Percentiles rank a stretch among this genome's conserved stretches.
These are phyloP conservation scores for Russula sp. DNA, from an alignment of 768 basidiomycete genomes.

Conservation along the genomic window DNA sequence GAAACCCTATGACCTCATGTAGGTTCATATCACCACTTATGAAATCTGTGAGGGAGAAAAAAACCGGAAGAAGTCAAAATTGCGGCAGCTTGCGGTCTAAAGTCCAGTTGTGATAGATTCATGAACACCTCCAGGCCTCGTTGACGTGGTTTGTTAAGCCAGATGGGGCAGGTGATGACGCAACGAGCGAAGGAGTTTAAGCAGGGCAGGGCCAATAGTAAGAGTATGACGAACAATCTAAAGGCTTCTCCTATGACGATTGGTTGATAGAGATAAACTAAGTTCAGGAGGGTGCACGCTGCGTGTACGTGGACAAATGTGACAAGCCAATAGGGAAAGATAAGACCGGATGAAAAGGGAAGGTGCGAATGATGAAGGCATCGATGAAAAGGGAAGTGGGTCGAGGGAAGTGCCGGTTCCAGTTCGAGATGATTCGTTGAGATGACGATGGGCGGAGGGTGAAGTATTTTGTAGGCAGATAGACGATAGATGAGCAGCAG, in stretches of 20 bases:
- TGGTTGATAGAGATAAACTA: conserved; percentile 21
- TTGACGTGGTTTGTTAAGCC: conserved; percentile 15
- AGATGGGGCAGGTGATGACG: conserved; percentile 26
- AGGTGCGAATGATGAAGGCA: not conserved
- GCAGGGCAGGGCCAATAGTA: conserved; percentile 18
- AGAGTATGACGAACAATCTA: conserved; percentile 13
- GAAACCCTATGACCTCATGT: conserved; percentile 23
- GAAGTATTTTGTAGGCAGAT: not conserved
- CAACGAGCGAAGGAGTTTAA: conserved; percentile 16
- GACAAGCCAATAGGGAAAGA: conserved; percentile 6
- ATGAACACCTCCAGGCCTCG: conserved; percentile 22
- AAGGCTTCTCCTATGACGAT: conserved; percentile 14
- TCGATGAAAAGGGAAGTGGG: not conserved
- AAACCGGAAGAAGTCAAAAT: conserved; percentile 20
- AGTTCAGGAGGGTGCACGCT: conserved; percentile 15
- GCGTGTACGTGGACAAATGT: conserved; percentile 11
- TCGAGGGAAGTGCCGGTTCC: not conserved
- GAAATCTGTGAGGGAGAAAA: conserved; percentile 3
- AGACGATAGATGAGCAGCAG: not conserved
- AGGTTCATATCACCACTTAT: conserved; percentile 10
- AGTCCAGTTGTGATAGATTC: conserved; percentile 3
- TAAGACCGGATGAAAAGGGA: conserved; percentile 1
- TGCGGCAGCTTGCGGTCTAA: conserved; percentile 8
- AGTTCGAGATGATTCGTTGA: conserved; percentile 5
- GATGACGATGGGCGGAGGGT: conserved; percentile 5